phyloP scores from a whole-genome alignment of 495 filamentous ascomycete genomes.

The Aspergillus haitiensis region DNA sequence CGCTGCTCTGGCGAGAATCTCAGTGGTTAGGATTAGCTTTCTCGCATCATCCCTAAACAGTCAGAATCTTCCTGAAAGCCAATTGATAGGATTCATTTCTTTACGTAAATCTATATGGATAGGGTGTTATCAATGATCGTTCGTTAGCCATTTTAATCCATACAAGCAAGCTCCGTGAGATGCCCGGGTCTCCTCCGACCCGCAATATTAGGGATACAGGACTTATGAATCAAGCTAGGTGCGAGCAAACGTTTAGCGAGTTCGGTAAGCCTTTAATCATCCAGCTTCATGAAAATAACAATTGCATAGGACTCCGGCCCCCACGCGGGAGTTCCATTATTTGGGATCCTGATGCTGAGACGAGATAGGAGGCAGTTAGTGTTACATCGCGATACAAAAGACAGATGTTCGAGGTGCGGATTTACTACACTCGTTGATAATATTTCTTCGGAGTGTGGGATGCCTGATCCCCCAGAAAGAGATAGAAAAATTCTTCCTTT shows the following conservation, averaged over 20 bases:
- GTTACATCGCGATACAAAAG: background rate
- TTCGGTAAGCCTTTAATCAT: background rate
- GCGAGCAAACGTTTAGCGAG: no score
- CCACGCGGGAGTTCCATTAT: background rate
- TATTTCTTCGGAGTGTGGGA: background rate
- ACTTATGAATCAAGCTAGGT: background rate
- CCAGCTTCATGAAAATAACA: background rate
- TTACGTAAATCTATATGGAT: conserved; percentile 13
- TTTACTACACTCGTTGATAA: background rate
- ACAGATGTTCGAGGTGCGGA: background rate
- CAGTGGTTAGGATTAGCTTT: background rate
- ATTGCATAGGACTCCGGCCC: background rate
- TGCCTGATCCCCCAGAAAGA: background rate
- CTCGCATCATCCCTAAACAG: background rate
- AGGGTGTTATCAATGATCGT: conserved; percentile 5
- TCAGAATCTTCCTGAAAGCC: background rate
- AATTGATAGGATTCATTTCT: background rate
- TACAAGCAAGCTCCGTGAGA: background rate
- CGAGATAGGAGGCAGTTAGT: background rate
- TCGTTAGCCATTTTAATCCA: background rate
- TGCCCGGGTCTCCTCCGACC: background rate
- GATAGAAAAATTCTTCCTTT: background rate
- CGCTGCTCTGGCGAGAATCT: background rate
- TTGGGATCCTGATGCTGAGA: background rate
- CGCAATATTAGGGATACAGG: background rate